These are phyloP conservation scores for Thinopyrum elongatum DNA, from an alignment of 176 grass and related monocot species.

Conservation along the genomic window DNA sequence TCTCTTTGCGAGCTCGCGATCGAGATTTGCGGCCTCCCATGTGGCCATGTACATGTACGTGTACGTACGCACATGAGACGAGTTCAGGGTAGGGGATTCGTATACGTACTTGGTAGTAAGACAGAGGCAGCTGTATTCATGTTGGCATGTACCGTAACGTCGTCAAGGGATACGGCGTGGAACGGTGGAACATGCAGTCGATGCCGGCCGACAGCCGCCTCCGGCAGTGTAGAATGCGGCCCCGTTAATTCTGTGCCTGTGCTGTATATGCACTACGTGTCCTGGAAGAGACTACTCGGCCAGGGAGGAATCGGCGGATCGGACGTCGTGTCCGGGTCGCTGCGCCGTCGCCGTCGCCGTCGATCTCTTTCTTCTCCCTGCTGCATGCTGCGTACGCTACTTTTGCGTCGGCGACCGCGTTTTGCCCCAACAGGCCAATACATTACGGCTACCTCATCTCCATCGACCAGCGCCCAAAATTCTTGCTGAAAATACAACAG, in stretches of 20 bases:
- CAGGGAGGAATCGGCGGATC: background rate
- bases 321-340: slow-evolving; percentile 29
- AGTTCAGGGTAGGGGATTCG: background rate
- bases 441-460: background rate
- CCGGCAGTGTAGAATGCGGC: background rate
- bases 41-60: too few relatives aligned
- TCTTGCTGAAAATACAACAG: too few relatives aligned
- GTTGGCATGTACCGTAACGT: too few relatives aligned
- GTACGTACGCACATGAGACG: background rate
- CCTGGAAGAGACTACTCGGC: background rate
- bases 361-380: background rate
- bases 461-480: background rate
- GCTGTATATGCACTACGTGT: background rate
- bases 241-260: background rate
- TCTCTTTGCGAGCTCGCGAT: background rate
- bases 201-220: too few relatives aligned
- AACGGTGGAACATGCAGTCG: too few relatives aligned
- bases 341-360: slow-evolving; percentile 25
- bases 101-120: too few relatives aligned
- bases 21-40: background rate
- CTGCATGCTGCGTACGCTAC: background rate
- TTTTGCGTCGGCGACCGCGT: background rate
- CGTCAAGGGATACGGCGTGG: too few relatives aligned
- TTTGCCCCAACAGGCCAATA: background rate
- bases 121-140: too few relatives aligned